Percentiles rank a stretch among this genome's conserved stretches.
phyloP scores from a whole-genome alignment of 495 filamentous ascomycete genomes.

The Aspergillus steynii region DNA sequence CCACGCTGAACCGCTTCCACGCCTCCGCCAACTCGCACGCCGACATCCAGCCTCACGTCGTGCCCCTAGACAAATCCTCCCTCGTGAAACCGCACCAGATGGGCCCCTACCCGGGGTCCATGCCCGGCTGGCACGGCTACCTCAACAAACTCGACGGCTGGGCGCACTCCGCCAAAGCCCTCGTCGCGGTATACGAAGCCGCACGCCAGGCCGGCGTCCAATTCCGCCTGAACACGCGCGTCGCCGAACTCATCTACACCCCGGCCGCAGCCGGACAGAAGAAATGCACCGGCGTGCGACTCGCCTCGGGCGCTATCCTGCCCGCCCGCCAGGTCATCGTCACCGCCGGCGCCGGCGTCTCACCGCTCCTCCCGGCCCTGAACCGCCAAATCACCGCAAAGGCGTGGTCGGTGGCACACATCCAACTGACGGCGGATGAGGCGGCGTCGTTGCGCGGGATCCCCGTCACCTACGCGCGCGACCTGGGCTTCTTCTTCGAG shows the following conservation, averaged over 20 bases:
- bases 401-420: conserved; percentile 53
- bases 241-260: neutral
- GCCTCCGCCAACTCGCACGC: conserved; percentile 40
- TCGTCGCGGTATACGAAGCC: conserved; percentile 30
- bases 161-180: conserved; percentile 49
- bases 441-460: conserved; percentile 50
- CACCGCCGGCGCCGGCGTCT: conserved; percentile 43
- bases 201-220: conserved; percentile 33
- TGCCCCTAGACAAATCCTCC: conserved; percentile 28
- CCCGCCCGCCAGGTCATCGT: conserved; percentile 40
- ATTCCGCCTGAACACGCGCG: conserved; percentile 37
- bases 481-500: conserved; percentile 62
- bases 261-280: conserved; percentile 27
- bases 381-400: conserved; percentile 47
- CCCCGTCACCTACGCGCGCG: conserved; percentile 54
- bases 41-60: conserved; percentile 35
- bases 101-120: conserved; percentile 47
- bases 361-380: conserved; percentile 39
- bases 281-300: conserved; percentile 34
- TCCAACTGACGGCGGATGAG: conserved; percentile 54
- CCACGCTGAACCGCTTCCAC: conserved; percentile 46
- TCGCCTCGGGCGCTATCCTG: conserved; percentile 38
- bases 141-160: conserved; percentile 56
- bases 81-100: conserved; percentile 37
- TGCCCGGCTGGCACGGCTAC: conserved; percentile 56